Conservation (phyloP, 352 stramenopile genomes). For the Hyaloperonospora brassicae region DNA sequence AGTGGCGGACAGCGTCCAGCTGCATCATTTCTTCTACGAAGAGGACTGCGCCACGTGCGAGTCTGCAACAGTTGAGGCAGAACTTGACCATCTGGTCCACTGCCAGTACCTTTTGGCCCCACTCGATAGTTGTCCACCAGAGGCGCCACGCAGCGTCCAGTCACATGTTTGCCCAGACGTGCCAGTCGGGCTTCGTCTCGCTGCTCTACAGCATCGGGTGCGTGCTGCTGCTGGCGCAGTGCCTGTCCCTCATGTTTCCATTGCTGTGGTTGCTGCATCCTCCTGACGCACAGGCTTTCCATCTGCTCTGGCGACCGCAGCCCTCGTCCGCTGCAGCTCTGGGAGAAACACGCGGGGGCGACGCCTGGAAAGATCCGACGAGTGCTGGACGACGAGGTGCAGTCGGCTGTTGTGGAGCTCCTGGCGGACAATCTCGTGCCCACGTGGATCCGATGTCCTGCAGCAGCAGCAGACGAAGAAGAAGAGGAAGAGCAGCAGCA, state of each 20-base stretch:
- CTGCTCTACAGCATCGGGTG: constrained; percentile 58
- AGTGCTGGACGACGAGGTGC: constrained; percentile 48
- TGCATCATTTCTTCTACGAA: too few species aligned
- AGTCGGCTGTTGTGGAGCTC: constrained; percentile 54
- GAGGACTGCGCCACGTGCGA: too few species aligned
- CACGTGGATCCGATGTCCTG: constrained; percentile 46
- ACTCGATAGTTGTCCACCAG: too few species aligned
- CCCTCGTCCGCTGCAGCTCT: constrained; percentile 47
- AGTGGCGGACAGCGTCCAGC: too few species aligned
- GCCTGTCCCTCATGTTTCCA: not conserved
- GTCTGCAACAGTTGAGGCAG: too few species aligned
- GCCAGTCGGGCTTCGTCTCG: constrained; percentile 48
- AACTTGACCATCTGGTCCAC: too few species aligned
- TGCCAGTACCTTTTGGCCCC: too few species aligned
- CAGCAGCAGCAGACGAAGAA: not conserved
- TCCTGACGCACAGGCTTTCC: not conserved
- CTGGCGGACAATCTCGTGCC: constrained; percentile 23
- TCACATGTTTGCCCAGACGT: constrained; percentile 41
- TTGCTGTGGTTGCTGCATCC: not conserved
- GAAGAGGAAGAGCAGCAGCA: constrained; percentile 2
- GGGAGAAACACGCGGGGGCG: constrained; percentile 40
- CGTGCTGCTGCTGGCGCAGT: constrained; percentile 2
- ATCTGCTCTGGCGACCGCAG: constrained; percentile 12
- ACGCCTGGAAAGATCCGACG: constrained; percentile 26
- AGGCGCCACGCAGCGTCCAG: too few species aligned